Base-by-base conservation (phyloP, 1,284 basidiomycete genomes). In the Ceratobasidium sp. region DNA sequence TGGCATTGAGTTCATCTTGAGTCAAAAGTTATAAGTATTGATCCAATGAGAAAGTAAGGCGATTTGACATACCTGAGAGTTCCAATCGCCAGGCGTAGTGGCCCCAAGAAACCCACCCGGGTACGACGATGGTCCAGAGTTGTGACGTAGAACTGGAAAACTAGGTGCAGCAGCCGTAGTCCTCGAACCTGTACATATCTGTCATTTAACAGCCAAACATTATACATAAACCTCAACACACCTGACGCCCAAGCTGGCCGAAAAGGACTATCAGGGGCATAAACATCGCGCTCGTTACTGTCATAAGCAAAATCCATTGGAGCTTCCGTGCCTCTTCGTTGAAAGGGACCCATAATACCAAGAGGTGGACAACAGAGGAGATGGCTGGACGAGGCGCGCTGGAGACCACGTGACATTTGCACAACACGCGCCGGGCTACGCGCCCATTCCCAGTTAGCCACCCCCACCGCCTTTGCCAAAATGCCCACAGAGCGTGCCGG, bases 221-320 rank as follows among this genome's bases (percentile, higher is more conserved):
- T 3, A 57, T 11, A 49, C 23, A 55, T 72, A 9, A 57, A 57
- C 58, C 18, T n/a, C 30, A 28, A 67, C 64, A 38, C 43, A 67
- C 64, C 46, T 43, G 64, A 43, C 13, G 49, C 64, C 52, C 49
- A 55, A 23, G 64, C 23, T 4, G 50, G 8, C 11, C 46, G 47
- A 66, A 66, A 66, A 21, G 63, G 63, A 21, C 63, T 66, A 41
- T 54, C 30, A 23, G 46, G 49, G 38, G 63, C 63, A 41, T 66
- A 66, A 21, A 57, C 30, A 50, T 58, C 49, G n/a, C 70, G 50
- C 5, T 74, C 70, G 18, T 73, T 62, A 64, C 84, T 84, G 14
- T 89, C 89, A 78, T 86, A 90, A 76, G 91, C 87, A 80, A 88
- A 93, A 80, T 93, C 92, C 91, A 93, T 93, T 1, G 91, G 91